Base-by-base conservation (phyloP, 2,329 filamentous ascomycete genomes). In the Penicillium sp. region DNA sequence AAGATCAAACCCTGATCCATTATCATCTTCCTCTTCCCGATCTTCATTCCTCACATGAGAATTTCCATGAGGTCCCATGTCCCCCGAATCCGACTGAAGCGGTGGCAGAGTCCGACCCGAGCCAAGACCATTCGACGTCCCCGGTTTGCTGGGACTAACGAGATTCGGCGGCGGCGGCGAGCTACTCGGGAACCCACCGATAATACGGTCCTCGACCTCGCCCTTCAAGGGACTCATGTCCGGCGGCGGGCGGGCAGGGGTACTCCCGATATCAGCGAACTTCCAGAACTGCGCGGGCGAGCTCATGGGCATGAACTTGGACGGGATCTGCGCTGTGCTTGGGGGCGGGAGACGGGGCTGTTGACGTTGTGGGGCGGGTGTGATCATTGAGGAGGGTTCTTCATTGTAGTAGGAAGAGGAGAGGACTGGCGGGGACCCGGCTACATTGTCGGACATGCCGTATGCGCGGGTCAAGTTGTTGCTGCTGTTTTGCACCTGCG, bases 281-380 rank as follows among this genome's bases (percentile, higher is more conserved):
- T 78, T 79, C 78, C 78, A 80, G 63, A 80, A 80, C 41, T 79
- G 76, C 5, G 78, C 78, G 1, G 78, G 78, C 5, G 76, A 79
- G 56, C 77, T 80, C 69, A 79, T 76, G 5, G 77, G 76, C 77
- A 80, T 80, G 62, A 79, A 80, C 59, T 78, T 79, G 19, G 77
- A 79, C 1, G 78, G 78, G 16, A 78, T 73, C 52, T 78, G 77
- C 3, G 77, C 75, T 2, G 78, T 80, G 61, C 77, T 79, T 0
- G 78, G 78, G 8, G 78, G 77, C 12, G 77, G 77, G 5, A 79
- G 69, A 9, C 74, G 74, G 5, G 77, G 77, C 51, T 80, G 78
- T 47, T 80, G 76, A 19, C 77, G 73, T 58, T 78, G 73, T 10
- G 78, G 78, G 1, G 77, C 77, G 3, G 78, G 78, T 0, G 78